Percentiles rank a stretch among this genome's conserved stretches.
Evolutionary conservation across 495 filamentous ascomycete species (phyloP).

Genomic region (Neurospora sp.): DNA sequence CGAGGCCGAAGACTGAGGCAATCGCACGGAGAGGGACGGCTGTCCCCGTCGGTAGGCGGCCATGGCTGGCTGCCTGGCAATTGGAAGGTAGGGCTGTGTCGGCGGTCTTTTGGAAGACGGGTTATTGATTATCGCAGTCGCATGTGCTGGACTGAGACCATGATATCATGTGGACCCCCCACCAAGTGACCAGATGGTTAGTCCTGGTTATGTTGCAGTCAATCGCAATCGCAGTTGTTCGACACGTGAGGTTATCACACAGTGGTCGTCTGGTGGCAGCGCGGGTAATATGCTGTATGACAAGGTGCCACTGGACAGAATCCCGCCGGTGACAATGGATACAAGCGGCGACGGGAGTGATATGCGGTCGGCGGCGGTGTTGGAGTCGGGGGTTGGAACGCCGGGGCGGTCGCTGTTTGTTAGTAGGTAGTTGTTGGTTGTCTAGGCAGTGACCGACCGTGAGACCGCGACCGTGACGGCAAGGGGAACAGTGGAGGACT

Average conservation of each 20-base stretch:
- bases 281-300: background rate
- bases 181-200: background rate
- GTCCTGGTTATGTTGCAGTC: background rate
- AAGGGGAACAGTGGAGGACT: background rate
- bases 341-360: background rate
- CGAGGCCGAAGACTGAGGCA: constrained; percentile 21
- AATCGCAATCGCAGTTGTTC: background rate
- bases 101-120: background rate
- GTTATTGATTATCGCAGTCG: background rate
- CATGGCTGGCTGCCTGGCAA: constrained; percentile 24
- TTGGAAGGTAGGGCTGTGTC: background rate
- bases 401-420: background rate
- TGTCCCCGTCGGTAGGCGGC: constrained; percentile 42
- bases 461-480: background rate
- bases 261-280: background rate
- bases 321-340: background rate
- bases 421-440: background rate
- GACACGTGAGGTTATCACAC: background rate
- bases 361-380: background rate
- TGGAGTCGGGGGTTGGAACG: background rate
- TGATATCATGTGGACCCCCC: background rate
- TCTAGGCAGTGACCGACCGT: background rate
- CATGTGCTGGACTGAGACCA: background rate
- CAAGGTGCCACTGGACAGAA: background rate
- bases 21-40: constrained; percentile 36